Conservation (phyloP, 83 land plant species). For the Thuja plicata region DNA sequence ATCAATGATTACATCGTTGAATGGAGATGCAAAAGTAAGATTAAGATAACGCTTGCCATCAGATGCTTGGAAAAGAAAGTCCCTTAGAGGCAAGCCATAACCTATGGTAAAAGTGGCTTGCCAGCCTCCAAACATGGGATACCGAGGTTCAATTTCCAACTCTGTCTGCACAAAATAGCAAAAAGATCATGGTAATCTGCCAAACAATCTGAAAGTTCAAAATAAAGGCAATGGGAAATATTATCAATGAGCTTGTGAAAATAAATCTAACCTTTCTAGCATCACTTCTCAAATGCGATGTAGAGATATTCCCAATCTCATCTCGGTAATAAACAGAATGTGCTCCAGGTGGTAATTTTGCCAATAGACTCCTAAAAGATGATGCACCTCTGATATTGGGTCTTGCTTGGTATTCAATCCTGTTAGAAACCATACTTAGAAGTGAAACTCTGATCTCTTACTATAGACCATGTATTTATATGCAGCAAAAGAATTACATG, state of each 20-base stretch:
- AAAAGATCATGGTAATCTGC: neutral
- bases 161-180: conserved; percentile 67
- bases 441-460: neutral
- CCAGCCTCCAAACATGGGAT: conserved; percentile 99
- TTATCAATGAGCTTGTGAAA: neutral
- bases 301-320: conserved; percentile 97
- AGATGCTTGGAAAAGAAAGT: conserved; percentile 70
- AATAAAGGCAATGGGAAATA: neutral
- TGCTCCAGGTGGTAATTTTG: conserved; percentile 86
- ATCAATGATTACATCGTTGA: conserved; percentile 77
- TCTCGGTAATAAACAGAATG: conserved; percentile 96
- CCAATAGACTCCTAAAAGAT: conserved; percentile 71
- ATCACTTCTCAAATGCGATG: conserved; percentile 84
- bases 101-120: conserved; percentile 92
- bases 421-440: conserved; percentile 23
- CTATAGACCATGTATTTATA: neutral
- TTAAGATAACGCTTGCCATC: conserved; percentile 84
- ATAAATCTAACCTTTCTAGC: conserved; percentile 54
- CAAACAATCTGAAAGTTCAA: neutral
- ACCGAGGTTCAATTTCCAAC: conserved; percentile 91
- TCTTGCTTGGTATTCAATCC: conserved; percentile 90
- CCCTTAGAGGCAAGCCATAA: conserved; percentile 85
- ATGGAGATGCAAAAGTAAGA: conserved; percentile 78
- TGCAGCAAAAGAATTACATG: neutral
- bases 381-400: conserved; percentile 61